Conservation (phyloP, 768 basidiomycete species). For the Kwoniella bestiolae region DNA sequence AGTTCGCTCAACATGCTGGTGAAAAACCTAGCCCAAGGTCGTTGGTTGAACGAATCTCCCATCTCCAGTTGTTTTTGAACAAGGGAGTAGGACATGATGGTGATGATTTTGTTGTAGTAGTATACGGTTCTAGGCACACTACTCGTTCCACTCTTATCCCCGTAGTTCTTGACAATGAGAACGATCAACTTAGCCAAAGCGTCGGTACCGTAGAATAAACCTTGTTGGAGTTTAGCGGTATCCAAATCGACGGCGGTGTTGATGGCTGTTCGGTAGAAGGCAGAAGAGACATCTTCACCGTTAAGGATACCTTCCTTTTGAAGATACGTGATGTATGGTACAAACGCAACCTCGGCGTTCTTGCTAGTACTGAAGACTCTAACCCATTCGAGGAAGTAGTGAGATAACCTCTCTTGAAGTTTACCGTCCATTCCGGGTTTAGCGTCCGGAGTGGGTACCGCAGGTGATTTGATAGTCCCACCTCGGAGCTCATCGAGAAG, state of each 20-base stretch:
- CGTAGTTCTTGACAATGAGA: constrained; percentile 99
- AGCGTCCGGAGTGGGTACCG: constrained; percentile 11
- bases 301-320: constrained; percentile 96
- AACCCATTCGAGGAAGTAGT: constrained; percentile 74
- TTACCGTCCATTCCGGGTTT: constrained; percentile 38
- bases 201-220: constrained; percentile 82
- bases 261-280: constrained; percentile 97
- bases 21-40: constrained; percentile 98
- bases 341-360: constrained; percentile 86
- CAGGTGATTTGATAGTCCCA: constrained; percentile 22
- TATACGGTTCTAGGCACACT: constrained; percentile 95
- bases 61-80: constrained; percentile 95
- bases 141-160: constrained; percentile 84
- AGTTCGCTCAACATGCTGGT: constrained; percentile 93
- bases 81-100: constrained; percentile 93
- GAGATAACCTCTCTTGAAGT: constrained; percentile 57
- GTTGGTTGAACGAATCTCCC: constrained; percentile 87
- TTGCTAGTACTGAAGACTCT: constrained; percentile 87
- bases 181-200: constrained; percentile 93
- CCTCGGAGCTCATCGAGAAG: constrained; percentile 76
- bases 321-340: constrained; percentile 94
- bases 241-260: constrained; percentile 92
- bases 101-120: constrained; percentile 94
- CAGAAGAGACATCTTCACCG: constrained; percentile 91
- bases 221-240: constrained; percentile 58